Evolutionary conservation across 768 basidiomycete genomes (phyloP), one percentile per base, ranked within the genome.

Genomic region (Panellus pusillus): DNA sequence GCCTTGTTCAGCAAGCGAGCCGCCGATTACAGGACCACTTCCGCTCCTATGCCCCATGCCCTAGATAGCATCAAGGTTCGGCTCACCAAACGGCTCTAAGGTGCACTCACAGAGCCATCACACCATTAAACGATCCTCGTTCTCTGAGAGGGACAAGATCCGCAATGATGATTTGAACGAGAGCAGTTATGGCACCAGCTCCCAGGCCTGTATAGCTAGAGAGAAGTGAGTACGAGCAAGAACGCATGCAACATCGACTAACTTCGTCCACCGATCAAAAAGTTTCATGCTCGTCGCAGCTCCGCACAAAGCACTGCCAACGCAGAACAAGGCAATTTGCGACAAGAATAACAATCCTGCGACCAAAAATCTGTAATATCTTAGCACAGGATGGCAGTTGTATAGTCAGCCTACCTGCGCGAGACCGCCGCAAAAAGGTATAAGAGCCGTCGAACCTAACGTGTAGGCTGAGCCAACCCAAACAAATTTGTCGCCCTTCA

Each of bases 401-500:
- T 4, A 19, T 15, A 2, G 15, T 17, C 12, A 19, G 20, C 35
- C n/a, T 20, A 60, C 63, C 38, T 63, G 48, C 3, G 73, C 71
- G 0, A 76, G 57, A 11, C 68, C 67, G 4, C 75, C 74, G 27
- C 66, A 67, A 55, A 75, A 55, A 0, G 77, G 78, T 9, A 80
- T 63, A 43, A 75, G 58, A 0, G 75, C 72, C 4, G 78, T 73
- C 0, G 70, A 67, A 1, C 75, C 60, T 4, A 81, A 63, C 0
- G 73, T 66, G 52, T 76, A 82, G 3, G 77, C 73, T 2, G 70
- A 63, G 1, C 72, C 77, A 17, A 80, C 67, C 80, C 80, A 81
- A 1, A 71, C 57, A 47, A 75, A 79, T 24, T 75, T 63, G 36
- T 61, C 61, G 0, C 71, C 71, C 15, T 73, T 46, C 3, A 80